These are phyloP conservation scores for Termitomyces sp. DNA, from an alignment of 768 basidiomycete species.

Conservation along the genomic window DNA sequence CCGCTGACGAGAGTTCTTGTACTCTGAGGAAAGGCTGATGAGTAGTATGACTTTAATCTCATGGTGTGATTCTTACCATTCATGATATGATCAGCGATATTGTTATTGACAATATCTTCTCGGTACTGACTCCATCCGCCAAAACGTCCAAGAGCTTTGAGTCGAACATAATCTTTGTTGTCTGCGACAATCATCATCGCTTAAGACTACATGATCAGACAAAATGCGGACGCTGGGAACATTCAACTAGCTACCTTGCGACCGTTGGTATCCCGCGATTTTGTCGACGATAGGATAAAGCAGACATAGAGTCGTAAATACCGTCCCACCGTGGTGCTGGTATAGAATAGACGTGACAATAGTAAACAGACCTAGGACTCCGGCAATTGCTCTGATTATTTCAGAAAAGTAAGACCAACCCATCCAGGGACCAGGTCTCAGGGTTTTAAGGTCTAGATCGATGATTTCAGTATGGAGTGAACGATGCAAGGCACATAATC, in stretches of 20 bases:
- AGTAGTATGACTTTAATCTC: background rate
- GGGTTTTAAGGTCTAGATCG: conserved; percentile 1
- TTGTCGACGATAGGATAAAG: conserved; percentile 9
- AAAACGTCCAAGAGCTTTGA: background rate
- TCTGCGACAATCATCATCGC: conserved; percentile 1
- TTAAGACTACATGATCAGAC: background rate
- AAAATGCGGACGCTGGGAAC: background rate
- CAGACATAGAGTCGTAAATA: conserved; percentile 7
- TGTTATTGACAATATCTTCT: conserved; percentile 34
- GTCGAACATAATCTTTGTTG: conserved; percentile 5
- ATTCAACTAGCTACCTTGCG: background rate
- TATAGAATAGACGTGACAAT: conserved; percentile 8
- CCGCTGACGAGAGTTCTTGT: conserved; percentile 15
- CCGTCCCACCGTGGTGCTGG: conserved; percentile 3
- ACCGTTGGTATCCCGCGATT: background rate
- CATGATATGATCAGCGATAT: conserved; percentile 25
- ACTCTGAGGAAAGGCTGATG: conserved; percentile 18
- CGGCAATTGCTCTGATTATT: background rate
- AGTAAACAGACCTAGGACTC: conserved; percentile 5
- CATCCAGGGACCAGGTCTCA: background rate
- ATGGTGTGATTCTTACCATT: conserved; percentile 13
- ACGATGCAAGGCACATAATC: background rate
- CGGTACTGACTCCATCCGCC: conserved; percentile 17
- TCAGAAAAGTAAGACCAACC: conserved; percentile 4
- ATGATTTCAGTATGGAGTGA: background rate